These are phyloP conservation scores for Xylariomycetidae sp. DNA, from an alignment of 2,329 filamentous ascomycete genomes.

Conservation along the genomic window DNA sequence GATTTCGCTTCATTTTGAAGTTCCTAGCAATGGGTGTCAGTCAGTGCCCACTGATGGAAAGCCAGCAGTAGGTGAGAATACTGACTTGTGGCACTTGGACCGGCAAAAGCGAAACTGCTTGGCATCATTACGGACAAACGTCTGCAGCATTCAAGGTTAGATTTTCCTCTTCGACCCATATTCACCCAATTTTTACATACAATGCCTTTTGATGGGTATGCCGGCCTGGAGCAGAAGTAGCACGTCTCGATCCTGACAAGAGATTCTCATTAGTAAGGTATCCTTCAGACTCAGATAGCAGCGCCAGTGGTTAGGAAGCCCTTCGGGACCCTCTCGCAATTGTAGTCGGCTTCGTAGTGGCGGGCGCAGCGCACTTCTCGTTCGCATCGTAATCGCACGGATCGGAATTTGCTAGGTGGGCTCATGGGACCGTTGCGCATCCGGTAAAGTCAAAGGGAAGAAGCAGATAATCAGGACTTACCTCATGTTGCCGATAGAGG, in stretches of 20 bases:
- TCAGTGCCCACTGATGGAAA: neutral
- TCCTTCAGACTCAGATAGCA: too few relatives aligned
- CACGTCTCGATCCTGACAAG: slow-evolving; percentile 61
- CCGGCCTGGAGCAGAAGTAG: slow-evolving; percentile 66
- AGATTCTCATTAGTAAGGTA: too few relatives aligned
- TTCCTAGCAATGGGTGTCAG: slow-evolving; percentile 45
- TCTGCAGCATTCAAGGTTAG: slow-evolving; percentile 5
- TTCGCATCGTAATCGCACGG: too few relatives aligned
- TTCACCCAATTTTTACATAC: slow-evolving; percentile 49
- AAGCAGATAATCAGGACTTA: slow-evolving; percentile 15
- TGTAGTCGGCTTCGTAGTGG: too few relatives aligned
- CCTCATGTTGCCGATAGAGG: slow-evolving; percentile 21
- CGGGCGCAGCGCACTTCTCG: too few relatives aligned
- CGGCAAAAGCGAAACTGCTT: slow-evolving; percentile 45
- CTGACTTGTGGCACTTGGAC: slow-evolving; percentile 20
- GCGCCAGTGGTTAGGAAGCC: too few relatives aligned
- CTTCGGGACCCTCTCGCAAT: too few relatives aligned
- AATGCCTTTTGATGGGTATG: slow-evolving; percentile 60
- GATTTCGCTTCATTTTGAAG: slow-evolving; percentile 86
- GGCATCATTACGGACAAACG: slow-evolving; percentile 21
- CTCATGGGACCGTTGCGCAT: too few relatives aligned
- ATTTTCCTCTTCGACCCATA: too few relatives aligned
- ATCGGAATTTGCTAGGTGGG: too few relatives aligned
- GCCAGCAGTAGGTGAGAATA: neutral
- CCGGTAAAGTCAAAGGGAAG: neutral